Conservation (phyloP, 805 yeast genomes). For the Yarrowia divulgata region DNA sequence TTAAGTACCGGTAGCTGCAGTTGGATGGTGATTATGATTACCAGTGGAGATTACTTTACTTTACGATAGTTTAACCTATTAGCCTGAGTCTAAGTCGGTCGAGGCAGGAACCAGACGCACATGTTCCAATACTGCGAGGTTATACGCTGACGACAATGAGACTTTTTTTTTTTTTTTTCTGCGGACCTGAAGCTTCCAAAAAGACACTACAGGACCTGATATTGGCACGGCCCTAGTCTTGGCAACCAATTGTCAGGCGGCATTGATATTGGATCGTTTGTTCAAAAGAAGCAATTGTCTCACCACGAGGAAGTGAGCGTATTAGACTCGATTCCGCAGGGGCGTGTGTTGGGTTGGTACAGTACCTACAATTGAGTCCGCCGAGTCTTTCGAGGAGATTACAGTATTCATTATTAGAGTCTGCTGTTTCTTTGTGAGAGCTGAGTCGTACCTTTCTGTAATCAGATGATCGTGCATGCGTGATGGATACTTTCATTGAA, state of each 20-base stretch:
- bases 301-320: not conserved
- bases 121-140: conserved; percentile 9
- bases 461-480: conserved; percentile 3
- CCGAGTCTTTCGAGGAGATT: not conserved
- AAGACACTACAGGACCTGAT: not conserved
- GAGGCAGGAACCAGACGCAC: not conserved
- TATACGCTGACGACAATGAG: conserved; percentile 12
- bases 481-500: no score
- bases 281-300: not conserved
- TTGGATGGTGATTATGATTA: not conserved
- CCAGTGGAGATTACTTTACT: not conserved
- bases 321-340: not conserved
- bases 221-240: conserved; percentile 9
- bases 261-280: not conserved
- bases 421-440: no score
- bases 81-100: not conserved
- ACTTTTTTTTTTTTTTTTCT: not conserved
- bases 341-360: not conserved
- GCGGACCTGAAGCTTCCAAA: conserved; percentile 2
- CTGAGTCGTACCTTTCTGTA: not conserved
- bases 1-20: not conserved
- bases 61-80: conserved; percentile 1
- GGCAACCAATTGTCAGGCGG: not conserved
- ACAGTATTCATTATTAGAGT: not conserved
- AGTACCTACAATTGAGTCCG: not conserved